Percentiles rank a stretch among this genome's conserved stretches.
Evolutionary conservation across 2,329 filamentous ascomycete genomes (phyloP).

Genomic region (Xylaria sp.): DNA sequence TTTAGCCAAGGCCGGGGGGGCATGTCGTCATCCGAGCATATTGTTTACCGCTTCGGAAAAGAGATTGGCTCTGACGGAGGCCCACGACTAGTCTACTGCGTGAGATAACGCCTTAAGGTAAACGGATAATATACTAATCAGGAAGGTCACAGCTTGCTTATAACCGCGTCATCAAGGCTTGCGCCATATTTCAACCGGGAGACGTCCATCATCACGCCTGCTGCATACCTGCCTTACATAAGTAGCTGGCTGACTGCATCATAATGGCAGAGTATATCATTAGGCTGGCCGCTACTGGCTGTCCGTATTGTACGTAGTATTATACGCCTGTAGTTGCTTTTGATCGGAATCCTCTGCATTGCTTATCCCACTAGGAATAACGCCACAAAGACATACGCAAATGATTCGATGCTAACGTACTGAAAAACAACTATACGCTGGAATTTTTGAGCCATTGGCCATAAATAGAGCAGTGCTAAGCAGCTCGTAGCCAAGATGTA

Average conservation of each 20-base stretch:
- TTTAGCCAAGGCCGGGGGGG: constrained; percentile 25
- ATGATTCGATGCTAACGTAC: not conserved
- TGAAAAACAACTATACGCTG: not conserved
- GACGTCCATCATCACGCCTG: constrained; percentile 7
- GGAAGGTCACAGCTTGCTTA: constrained; percentile 30
- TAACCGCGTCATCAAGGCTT: not conserved
- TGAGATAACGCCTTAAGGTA: constrained; percentile 14
- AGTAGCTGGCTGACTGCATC: constrained; percentile 3
- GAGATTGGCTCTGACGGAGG: not conserved
- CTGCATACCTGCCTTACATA: not conserved
- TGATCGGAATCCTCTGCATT: not conserved
- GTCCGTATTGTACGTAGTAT: not conserved
- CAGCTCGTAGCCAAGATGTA: too few species aligned
- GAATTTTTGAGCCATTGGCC: not conserved
- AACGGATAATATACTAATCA: constrained; percentile 16
- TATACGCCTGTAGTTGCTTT: not conserved
- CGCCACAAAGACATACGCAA: not conserved
- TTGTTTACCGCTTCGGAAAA: constrained; percentile 2
- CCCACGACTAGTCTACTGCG: constrained; percentile 4
- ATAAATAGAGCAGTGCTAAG: not conserved
- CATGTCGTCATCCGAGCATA: constrained; percentile 25
- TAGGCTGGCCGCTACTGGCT: not conserved
- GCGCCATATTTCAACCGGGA: constrained; percentile 4
- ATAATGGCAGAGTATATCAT: not conserved
- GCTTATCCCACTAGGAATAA: not conserved